Base-by-base conservation (phyloP, 2,329 filamentous ascomycete species). In the Alternaria metachromatica region DNA sequence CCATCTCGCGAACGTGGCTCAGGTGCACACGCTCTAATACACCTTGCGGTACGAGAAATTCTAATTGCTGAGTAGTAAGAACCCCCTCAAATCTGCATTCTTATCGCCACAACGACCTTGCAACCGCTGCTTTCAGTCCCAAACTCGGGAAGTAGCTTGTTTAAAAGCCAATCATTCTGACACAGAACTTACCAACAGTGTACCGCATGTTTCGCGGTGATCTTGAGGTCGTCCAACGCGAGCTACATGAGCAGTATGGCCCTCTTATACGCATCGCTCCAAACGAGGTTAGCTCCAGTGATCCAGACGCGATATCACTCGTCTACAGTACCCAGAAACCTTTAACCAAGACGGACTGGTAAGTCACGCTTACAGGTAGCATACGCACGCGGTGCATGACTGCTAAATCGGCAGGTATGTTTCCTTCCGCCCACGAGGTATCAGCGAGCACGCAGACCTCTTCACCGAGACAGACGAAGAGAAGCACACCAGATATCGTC, bases 381-480 rank as follows among this genome's bases (percentile, higher is more conserved):
- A 25, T 10, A 18, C 23, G 9, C 5, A 28, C 58, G 37, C 37
- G 18, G 37, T 18, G 37, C 18, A 41, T 41, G 37, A 18, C 37
- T 41, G 37, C 37, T 41, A 41, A 41, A 41, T 18, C 1, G 37
- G 37, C 26, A 71, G 66, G 58, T 72, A 73, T 49, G 44, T 49
- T 5, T 44, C 58, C 20, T 71, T 58, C 49, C 49, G 63, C 23
- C 55, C 55, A 3, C 58, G 45, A 10, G 59, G 58, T n/a, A 66
- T 73, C n/a, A 66, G 60, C 49, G 67, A 66, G 46, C 69, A 72
- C 33, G 59, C 69, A 21, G 67, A 74, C 61, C 54, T 60, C 7
- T 73, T 75, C 20, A 70, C 68, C 1, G 66, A 66, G 20, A 64
- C 58, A 6, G 67, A 73, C 37, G 71, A 73, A 28, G 48, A 60